Conservation (phyloP, 108 stramenopile species). For the Pseudonitzschia pungens region DNA sequence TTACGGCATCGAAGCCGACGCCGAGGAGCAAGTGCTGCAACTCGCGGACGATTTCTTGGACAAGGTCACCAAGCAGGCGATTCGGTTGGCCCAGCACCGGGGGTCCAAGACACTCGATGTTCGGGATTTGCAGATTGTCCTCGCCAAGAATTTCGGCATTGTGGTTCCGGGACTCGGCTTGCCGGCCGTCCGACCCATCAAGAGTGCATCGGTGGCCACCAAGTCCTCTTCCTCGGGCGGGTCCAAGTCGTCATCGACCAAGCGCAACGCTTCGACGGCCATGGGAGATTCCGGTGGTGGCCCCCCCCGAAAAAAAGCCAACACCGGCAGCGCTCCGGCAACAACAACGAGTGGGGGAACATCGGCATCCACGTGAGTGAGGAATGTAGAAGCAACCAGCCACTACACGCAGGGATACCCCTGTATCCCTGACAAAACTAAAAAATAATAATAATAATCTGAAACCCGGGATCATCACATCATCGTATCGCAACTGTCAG, state of each 20-base stretch:
- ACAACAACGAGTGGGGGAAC: not conserved
- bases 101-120: conserved; percentile 71
- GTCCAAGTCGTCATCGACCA: not conserved
- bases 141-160: conserved; percentile 81
- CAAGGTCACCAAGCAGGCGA: conserved; percentile 59
- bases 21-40: conserved; percentile 73
- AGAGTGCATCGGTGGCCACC: conserved; percentile 18
- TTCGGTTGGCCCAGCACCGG: conserved; percentile 71
- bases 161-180: conserved; percentile 75
- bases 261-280: not conserved
- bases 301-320: conserved; percentile 6
- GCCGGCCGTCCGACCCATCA: conserved; percentile 37
- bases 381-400: too few species aligned
- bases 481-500: too few species aligned
- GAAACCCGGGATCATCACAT: too few species aligned
- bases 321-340: not conserved
- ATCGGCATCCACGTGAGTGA: not conserved
- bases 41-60: conserved; percentile 83
- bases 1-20: conserved; percentile 67
- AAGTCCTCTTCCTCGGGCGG: not conserved
- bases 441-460: too few species aligned
- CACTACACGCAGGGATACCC: too few species aligned
- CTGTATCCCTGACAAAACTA: too few species aligned
- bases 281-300: not conserved
- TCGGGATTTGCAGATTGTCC: conserved; percentile 70